Percentiles rank a stretch among this genome's conserved stretches.
Evolutionary conservation across 768 basidiomycete species (phyloP).

Genomic region (Candolleomyces aberdarensis): DNA sequence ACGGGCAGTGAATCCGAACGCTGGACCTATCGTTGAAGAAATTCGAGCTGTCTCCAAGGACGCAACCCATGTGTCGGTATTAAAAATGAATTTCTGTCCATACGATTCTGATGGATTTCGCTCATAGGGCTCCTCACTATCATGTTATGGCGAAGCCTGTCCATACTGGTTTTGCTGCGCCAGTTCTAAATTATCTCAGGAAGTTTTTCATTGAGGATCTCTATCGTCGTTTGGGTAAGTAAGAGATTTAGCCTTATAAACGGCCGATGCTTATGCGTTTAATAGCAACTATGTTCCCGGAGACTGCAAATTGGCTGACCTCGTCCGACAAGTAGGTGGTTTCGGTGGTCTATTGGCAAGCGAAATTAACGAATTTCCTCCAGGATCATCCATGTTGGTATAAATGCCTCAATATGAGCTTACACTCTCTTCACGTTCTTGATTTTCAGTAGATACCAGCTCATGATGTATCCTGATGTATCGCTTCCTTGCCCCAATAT

Average conservation of each 20-base stretch:
- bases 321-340: constrained; percentile 52
- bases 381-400: constrained; percentile 57
- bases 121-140: constrained; percentile 53
- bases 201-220: constrained; percentile 57
- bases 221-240: constrained; percentile 53
- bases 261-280: not conserved
- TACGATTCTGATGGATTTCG: not conserved
- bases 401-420: constrained; percentile 46
- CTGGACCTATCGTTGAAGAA: constrained; percentile 30
- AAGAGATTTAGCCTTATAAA: not conserved
- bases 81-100: not conserved
- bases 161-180: constrained; percentile 28
- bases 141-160: constrained; percentile 46
- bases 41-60: constrained; percentile 38
- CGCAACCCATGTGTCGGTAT: constrained; percentile 56
- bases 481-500: no score
- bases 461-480: no score
- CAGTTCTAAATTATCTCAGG: constrained; percentile 41
- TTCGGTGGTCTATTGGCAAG: not conserved
- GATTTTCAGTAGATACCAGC: not conserved
- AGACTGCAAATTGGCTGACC: constrained; percentile 55
- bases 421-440: not conserved
- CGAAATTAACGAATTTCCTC: not conserved
- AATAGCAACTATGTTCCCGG: constrained; percentile 55
- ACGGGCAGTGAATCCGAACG: constrained; percentile 30